phyloP scores from a whole-genome alignment of 768 basidiomycete species.

The Lentinus brumalis region DNA sequence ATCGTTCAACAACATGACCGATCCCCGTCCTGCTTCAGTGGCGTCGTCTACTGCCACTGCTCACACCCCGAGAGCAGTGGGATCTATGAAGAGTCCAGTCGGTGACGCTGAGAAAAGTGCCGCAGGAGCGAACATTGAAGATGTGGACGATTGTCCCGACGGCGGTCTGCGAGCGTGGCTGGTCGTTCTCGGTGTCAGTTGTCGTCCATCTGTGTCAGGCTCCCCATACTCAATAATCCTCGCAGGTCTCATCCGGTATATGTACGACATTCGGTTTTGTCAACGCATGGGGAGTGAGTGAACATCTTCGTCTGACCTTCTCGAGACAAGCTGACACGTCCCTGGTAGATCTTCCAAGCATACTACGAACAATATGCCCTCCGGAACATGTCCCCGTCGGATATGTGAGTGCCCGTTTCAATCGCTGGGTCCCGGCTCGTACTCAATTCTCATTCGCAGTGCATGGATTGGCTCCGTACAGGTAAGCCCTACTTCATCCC shows the following conservation, averaged over 20 bases:
- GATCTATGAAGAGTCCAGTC: not conserved
- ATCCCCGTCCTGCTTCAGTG: not conserved
- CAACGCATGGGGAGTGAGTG: constrained; percentile 73
- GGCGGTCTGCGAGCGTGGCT: constrained; percentile 49
- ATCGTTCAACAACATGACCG: too few relatives aligned
- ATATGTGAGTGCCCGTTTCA: constrained; percentile 48
- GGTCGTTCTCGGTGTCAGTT: constrained; percentile 43
- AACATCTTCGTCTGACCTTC: not conserved
- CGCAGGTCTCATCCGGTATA: constrained; percentile 35
- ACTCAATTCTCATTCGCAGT: constrained; percentile 34
- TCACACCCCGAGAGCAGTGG: not conserved
- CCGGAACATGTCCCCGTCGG: constrained; percentile 52
- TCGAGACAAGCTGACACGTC: not conserved
- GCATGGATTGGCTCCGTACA: constrained; percentile 84
- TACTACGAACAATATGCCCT: constrained; percentile 65
- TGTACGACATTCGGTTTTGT: constrained; percentile 66
- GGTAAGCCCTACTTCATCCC: constrained; percentile 33
- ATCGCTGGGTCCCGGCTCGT: not conserved
- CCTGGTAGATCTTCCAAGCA: constrained; percentile 64
- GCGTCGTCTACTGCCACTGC: not conserved
- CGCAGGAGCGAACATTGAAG: not conserved
- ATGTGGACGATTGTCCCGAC: constrained; percentile 38
- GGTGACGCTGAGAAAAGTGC: not conserved
- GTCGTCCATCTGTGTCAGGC: not conserved
- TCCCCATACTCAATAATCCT: not conserved